Conservation (phyloP, 805 yeast species). For the Spathaspora hagerdaliae region DNA sequence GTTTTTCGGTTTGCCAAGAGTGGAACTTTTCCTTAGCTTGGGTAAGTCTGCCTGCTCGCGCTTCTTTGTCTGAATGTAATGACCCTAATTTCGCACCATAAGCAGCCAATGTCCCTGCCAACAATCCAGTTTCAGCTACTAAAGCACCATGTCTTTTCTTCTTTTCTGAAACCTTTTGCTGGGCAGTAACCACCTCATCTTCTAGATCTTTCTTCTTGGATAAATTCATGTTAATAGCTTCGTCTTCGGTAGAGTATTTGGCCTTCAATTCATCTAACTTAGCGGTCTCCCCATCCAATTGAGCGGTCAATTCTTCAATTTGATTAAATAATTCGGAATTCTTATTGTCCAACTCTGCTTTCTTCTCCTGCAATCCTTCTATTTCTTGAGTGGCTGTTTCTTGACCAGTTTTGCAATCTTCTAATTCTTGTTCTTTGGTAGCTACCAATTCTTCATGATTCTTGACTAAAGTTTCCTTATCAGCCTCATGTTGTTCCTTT, state of each 20-base stretch:
- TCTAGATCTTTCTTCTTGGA: constrained; percentile 41
- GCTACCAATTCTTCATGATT: constrained; percentile 44
- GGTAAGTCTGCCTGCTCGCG: constrained; percentile 29
- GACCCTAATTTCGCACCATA: constrained; percentile 40
- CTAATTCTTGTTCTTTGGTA: constrained; percentile 41
- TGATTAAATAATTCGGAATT: constrained; percentile 35
- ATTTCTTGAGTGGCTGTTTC: constrained; percentile 41
- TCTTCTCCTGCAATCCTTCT: constrained; percentile 42
- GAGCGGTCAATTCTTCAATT: constrained; percentile 40
- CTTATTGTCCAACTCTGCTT: constrained; percentile 34
- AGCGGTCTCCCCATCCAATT: constrained; percentile 36
- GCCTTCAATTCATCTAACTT: constrained; percentile 29
- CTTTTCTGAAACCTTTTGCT: constrained; percentile 34
- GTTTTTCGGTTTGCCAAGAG: constrained; percentile 45
- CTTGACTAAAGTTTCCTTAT: constrained; percentile 38
- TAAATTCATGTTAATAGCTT: constrained; percentile 21
- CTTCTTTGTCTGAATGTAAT: constrained; percentile 36
- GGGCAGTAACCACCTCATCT: constrained; percentile 29
- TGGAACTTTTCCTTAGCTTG: constrained; percentile 38
- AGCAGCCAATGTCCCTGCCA: constrained; percentile 40
- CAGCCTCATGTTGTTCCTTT: constrained; percentile 41
- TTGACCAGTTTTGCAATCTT: constrained; percentile 38
- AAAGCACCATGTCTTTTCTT: constrained; percentile 34
- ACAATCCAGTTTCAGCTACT: constrained; percentile 40
- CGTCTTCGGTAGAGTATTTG: constrained; percentile 27